phyloP scores from a whole-genome alignment of 2,329 filamentous ascomycete species.

The Trichoderma asperellum region DNA sequence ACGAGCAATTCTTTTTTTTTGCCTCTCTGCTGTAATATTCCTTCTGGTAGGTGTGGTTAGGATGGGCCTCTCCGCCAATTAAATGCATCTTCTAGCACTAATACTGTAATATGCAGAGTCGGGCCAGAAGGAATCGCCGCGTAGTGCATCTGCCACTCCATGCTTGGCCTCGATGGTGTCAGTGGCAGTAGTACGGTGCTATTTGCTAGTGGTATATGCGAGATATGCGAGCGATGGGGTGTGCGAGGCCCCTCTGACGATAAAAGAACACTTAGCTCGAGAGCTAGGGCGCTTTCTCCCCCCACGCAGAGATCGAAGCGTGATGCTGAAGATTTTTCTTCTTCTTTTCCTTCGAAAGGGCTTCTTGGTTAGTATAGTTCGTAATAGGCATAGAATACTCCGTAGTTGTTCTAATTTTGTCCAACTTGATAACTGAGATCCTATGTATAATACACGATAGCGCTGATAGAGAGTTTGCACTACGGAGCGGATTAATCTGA shows the following conservation, averaged over 20 bases:
- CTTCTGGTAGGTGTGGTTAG: neutral
- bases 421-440: neutral
- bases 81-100: neutral
- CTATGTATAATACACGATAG: neutral
- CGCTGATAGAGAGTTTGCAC: slow-evolving; percentile 8
- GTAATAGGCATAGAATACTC: slow-evolving; percentile 9
- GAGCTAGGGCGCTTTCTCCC: neutral
- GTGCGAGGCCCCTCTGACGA: neutral
- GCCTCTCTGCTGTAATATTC: neutral
- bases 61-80: neutral
- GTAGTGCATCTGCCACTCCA: neutral
- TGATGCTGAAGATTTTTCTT: slow-evolving; percentile 26
- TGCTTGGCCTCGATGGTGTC: neutral
- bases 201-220: neutral
- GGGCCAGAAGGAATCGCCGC: neutral
- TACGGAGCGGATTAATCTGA: slow-evolving; percentile 13
- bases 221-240: slow-evolving; percentile 1
- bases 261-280: neutral
- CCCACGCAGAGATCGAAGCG: slow-evolving; percentile 1
- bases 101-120: neutral
- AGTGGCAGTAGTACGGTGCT: neutral
- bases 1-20: neutral
- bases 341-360: neutral
- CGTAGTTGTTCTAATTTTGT: neutral
- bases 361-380: neutral